phyloP scores from a whole-genome alignment of 2,329 filamentous ascomycete genomes.

The Fusarium armeniacum region DNA sequence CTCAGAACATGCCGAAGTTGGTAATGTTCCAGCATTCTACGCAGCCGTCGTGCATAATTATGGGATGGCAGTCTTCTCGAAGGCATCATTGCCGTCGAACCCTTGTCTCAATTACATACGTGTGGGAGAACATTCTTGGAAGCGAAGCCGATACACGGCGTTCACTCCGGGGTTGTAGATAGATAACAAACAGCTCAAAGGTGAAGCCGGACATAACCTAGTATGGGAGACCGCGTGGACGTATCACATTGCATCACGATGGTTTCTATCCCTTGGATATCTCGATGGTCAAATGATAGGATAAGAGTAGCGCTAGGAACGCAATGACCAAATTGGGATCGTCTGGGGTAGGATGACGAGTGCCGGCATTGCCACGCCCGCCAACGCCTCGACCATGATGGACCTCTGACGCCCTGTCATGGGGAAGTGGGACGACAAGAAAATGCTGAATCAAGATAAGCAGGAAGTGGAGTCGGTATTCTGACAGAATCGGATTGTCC shows the following conservation, averaged over 20 bases:
- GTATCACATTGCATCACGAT: slow-evolving; percentile 26
- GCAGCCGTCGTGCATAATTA: slow-evolving; percentile 16
- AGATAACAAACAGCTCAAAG: slow-evolving; percentile 14
- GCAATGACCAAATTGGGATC: slow-evolving; percentile 34
- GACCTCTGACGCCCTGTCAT: slow-evolving; percentile 17
- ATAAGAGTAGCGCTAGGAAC: slow-evolving; percentile 23
- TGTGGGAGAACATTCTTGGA: slow-evolving; percentile 12
- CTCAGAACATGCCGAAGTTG: slow-evolving; percentile 11
- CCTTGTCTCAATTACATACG: background rate
- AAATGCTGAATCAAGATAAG: slow-evolving; percentile 29
- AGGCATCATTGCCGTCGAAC: background rate
- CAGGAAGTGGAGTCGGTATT: slow-evolving; percentile 19
- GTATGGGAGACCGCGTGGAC: slow-evolving; percentile 13
- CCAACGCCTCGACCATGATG: slow-evolving; percentile 30
- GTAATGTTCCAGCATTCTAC: slow-evolving; percentile 2
- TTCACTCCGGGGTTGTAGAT: slow-evolving; percentile 33
- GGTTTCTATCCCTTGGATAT: slow-evolving; percentile 20
- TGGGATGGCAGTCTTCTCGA: slow-evolving; percentile 12
- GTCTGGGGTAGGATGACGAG: slow-evolving; percentile 35
- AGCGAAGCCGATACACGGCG: slow-evolving; percentile 4
- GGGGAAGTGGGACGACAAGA: slow-evolving; percentile 29
- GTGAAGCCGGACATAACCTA: background rate
- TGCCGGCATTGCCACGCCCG: slow-evolving; percentile 34
- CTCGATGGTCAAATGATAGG: slow-evolving; percentile 43
- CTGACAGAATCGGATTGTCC: slow-evolving; percentile 11